Evolutionary conservation across 192 early-diverging fungal genomes (phyloP), one percentile per base, ranked within the genome.

Genomic region (Helicostylum pulchrum): DNA sequence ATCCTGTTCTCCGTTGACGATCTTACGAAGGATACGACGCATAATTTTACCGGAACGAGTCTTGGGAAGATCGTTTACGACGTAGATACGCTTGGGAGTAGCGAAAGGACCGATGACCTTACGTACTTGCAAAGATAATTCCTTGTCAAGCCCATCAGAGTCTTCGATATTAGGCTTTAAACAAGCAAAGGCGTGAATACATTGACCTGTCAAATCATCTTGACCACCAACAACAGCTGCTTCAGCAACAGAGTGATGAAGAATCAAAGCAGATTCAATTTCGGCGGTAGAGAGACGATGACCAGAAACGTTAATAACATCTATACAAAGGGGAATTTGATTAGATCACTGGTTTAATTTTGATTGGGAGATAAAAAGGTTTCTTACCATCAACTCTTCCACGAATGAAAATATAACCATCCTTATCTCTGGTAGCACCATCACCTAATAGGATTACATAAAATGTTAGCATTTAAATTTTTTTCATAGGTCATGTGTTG

Each of bases 31-130:
- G 66, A 98, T 90, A 50, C 96, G 85, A 49, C 96, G 84, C 90
- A 98, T 96, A 71, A 98, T 94, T 83, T 98, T 98, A 50, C 96
- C 96, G 31, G 87, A 90, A 21, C 95, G 85, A 14, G 96, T 98
- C 83, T 98, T 97, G 68, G 96, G 96, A 53, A 97, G 80, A 76
- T 96, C 94, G 36, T 81, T 80, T 7, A 92, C 88, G 65, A 98
- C 71, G 53, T 97, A 86, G 36, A 98, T 86, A 50, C 83, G 80
- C 77, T 94, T 94, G 26, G 96, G 96, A 2, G 90, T 85, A 53
- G 96, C 96, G 63, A 98, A 95, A 11, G 96, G 92, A 2, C 96
- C 96, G 76, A 98, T 98, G 61, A 88, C 87, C 45, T 87, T 82
- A 60, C 94, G 90, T 10, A 98, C 90, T 62, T 93, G 89, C 30